Conservation (phyloP, 306 rosid species). For the Quercus berberidifolia region DNA sequence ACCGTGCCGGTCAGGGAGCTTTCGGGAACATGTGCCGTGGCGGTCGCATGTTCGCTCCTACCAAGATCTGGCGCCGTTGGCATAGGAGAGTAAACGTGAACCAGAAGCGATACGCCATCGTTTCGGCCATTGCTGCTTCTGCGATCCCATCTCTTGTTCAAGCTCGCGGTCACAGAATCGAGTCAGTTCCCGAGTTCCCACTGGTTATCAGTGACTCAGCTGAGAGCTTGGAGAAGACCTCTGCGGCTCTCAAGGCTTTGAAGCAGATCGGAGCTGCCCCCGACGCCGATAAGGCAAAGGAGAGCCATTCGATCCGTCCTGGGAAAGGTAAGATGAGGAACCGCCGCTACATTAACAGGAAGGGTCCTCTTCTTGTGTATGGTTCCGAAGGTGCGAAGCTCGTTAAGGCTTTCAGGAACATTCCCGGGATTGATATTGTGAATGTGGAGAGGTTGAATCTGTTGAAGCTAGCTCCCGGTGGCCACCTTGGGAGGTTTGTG, state of each 20-base stretch:
- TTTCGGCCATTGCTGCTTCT: constrained; percentile 87
- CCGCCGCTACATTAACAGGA: constrained; percentile 67
- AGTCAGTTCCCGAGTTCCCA: constrained; percentile 69
- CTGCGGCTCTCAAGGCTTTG: constrained; percentile 65
- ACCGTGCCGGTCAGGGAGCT: constrained; percentile 90
- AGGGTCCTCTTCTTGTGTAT: constrained; percentile 71
- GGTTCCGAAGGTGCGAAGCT: constrained; percentile 77
- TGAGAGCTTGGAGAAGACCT: constrained; percentile 73
- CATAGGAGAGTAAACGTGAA: constrained; percentile 78
- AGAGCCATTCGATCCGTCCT: constrained; percentile 64
- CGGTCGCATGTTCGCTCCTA: constrained; percentile 89
- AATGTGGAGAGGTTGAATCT: constrained; percentile 76
- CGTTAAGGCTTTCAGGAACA: constrained; percentile 75
- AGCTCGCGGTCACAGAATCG: constrained; percentile 78
- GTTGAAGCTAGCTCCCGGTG: constrained; percentile 80
- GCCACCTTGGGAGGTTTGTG: constrained; percentile 80
- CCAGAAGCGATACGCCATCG: constrained; percentile 75
- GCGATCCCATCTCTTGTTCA: constrained; percentile 65
- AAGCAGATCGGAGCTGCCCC: constrained; percentile 62
- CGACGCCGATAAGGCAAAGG: constrained; percentile 75
- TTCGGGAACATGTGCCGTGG: constrained; percentile 97
- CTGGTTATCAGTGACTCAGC: constrained; percentile 68
- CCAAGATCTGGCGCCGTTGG: constrained; percentile 97
- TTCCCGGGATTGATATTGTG: constrained; percentile 68
- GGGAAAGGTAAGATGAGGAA: constrained; percentile 88